phyloP scores from a whole-genome alignment of 2,329 filamentous ascomycete genomes.

The Cylindrodendrum hubeiense region DNA sequence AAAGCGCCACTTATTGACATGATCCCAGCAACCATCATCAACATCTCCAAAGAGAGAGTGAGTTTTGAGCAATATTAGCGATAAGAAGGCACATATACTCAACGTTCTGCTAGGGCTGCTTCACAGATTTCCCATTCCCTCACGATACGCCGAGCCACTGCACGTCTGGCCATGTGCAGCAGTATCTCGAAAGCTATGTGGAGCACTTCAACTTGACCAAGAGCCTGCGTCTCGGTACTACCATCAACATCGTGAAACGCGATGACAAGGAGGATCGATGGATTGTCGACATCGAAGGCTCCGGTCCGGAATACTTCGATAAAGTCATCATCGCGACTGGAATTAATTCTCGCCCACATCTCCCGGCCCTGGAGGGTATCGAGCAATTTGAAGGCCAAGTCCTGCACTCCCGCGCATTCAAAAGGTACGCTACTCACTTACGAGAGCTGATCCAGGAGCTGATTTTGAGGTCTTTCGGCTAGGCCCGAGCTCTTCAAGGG shows the following conservation, averaged over 20 bases:
- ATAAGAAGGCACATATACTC: not conserved
- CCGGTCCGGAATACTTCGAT: conserved; percentile 46
- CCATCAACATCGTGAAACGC: conserved; percentile 34
- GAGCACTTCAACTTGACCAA: conserved; percentile 47
- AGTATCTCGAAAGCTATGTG: conserved; percentile 50
- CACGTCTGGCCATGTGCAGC: conserved; percentile 41
- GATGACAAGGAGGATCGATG: conserved; percentile 40
- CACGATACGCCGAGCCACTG: conserved; percentile 41
- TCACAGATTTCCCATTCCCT: conserved; percentile 52
- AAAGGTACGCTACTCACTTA: conserved; percentile 38
- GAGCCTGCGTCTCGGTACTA: conserved; percentile 42
- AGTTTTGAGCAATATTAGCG: not conserved
- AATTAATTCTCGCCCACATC: conserved; percentile 49
- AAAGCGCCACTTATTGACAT: conserved; percentile 6
- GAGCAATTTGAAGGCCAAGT: conserved; percentile 53
- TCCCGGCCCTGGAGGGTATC: conserved; percentile 51
- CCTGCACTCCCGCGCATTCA: conserved; percentile 54
- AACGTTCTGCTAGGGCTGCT: conserved; percentile 44
- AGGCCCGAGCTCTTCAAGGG: conserved; percentile 50
- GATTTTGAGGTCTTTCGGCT: rapidly evolving
- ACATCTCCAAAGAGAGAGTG: conserved; percentile 50
- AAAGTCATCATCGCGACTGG: conserved; percentile 52
- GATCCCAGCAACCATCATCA: conserved; percentile 44
- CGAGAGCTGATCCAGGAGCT: not conserved
- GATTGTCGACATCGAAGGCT: conserved; percentile 45